A percentile compares a stretch with the other conserved stretches of the same genome.
Evolutionary conservation across 2,329 filamentous ascomycete genomes (phyloP).

Genomic region (Alternaria brassicae): DNA sequence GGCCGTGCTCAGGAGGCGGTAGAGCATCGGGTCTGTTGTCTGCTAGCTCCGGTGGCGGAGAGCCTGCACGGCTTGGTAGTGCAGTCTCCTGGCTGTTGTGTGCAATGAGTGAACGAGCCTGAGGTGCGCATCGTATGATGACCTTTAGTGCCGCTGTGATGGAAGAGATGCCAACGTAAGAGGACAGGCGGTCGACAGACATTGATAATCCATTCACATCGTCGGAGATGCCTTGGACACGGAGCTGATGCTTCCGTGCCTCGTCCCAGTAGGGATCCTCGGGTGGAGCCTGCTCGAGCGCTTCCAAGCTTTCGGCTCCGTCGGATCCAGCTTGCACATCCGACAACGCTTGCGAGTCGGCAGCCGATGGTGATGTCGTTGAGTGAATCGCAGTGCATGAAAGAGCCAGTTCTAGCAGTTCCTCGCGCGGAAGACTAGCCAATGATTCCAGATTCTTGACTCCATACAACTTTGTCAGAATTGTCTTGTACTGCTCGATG

Average conservation of each 20-base stretch:
- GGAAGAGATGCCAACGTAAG: slow-evolving; percentile 76
- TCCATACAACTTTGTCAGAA: slow-evolving; percentile 55
- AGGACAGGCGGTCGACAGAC: slow-evolving; percentile 65
- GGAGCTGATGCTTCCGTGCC: slow-evolving; percentile 53
- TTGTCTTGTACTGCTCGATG: slow-evolving; percentile 55
- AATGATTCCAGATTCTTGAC: slow-evolving; percentile 52
- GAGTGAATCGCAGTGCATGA: slow-evolving; percentile 48
- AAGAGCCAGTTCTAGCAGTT: slow-evolving; percentile 55
- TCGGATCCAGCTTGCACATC: slow-evolving; percentile 53
- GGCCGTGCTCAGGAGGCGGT: slow-evolving; percentile 68
- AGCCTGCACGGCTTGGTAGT: slow-evolving; percentile 46
- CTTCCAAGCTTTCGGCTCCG: slow-evolving; percentile 61
- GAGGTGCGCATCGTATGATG: slow-evolving; percentile 65
- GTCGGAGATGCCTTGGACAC: slow-evolving; percentile 65
- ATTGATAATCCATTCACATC: slow-evolving; percentile 74
- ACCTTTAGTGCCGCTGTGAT: slow-evolving; percentile 77
- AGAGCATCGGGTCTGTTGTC: slow-evolving; percentile 53
- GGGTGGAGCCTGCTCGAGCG: slow-evolving; percentile 73
- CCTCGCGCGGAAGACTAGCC: slow-evolving; percentile 51
- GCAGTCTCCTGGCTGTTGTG: slow-evolving; percentile 51
- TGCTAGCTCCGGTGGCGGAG: slow-evolving; percentile 45
- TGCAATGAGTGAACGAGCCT: slow-evolving; percentile 57
- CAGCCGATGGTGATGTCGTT: slow-evolving; percentile 43
- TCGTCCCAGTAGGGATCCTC: slow-evolving; percentile 73
- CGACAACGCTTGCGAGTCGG: slow-evolving; percentile 44